Base-by-base conservation (phyloP, 2,329 filamentous ascomycete species). In the Phaeosphaeria sp. region DNA sequence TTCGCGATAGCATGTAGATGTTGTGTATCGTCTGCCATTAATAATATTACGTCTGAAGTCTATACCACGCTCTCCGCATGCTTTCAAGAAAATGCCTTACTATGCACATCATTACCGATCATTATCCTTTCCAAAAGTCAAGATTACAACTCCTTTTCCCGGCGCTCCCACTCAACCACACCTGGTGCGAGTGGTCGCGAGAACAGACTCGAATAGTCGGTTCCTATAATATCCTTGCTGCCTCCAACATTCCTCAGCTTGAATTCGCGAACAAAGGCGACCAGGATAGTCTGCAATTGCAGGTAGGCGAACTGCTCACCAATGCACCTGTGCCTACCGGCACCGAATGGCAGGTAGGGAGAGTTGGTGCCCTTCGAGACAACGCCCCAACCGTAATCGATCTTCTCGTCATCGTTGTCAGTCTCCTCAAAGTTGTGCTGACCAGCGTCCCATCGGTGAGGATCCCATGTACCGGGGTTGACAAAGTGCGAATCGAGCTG, bases 281-380 rank as follows among this genome's bases (percentile, higher is more conserved):
- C 92, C 13, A 89, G 82, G 65, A 98, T 96, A 45, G 92, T 93
- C 75, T 93, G 90, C 61, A 98, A 83, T 80, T 98, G 94, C 56
- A 96, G 84, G 75, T 96, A 96, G 67, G 94, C 94, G 77, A 97
- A 98, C 73, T 97, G 92, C 83, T 98, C 94, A 65, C 94, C 94
- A 73, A 98, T 97, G 80, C 94, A 98, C 65, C 94, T 86, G 80
- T 98, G 94, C 66, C 94, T 85, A 43, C 94, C 94, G 27, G 93
- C 94, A 57, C 94, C 94, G 74, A 98, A 98, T 1, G 94, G 94
- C 48, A 98, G 86, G 77, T 97, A 98, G 0, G 94, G 93, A 51
- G 91, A 96, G 58, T 87, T 87, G 15, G 92, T 89, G 55, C 94
- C 94, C 83, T 97, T 97, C 84, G 88, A 93, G 66, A 97, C 91